phyloP scores from a whole-genome alignment of 192 early-diverging fungal genomes.

The Chytriomyces sp. region DNA sequence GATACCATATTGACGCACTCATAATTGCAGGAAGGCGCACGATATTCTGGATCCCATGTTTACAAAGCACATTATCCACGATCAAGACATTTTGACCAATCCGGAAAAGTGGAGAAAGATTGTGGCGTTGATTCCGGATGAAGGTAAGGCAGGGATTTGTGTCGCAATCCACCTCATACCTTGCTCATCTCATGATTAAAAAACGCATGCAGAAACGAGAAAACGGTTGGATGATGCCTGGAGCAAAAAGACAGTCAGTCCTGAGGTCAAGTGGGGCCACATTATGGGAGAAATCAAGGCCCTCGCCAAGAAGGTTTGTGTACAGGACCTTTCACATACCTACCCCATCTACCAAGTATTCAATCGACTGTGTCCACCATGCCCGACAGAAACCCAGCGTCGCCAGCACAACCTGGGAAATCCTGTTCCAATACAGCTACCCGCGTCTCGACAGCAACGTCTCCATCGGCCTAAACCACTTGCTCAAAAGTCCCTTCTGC shows the following conservation, averaged over 20 bases:
- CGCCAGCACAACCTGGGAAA: constrained; percentile 53
- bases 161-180: neutral
- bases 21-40: constrained; percentile 36
- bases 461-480: constrained; percentile 85
- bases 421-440: constrained; percentile 88
- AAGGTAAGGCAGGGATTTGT: constrained; percentile 43
- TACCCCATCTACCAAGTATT: neutral
- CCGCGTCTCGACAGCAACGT: constrained; percentile 94
- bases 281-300: constrained; percentile 8
- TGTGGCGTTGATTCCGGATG: constrained; percentile 76
- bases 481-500: constrained; percentile 97
- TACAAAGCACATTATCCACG: constrained; percentile 63
- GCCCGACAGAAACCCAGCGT: neutral
- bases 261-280: constrained; percentile 29
- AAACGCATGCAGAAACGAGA: constrained; percentile 7
- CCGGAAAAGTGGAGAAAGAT: constrained; percentile 74
- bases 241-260: constrained; percentile 8
- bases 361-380: neutral
- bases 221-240: constrained; percentile 30
- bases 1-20: neutral
- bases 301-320: constrained; percentile 11
- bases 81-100: constrained; percentile 71
- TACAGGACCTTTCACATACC: neutral
- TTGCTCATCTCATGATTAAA: neutral
- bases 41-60: constrained; percentile 76